These are phyloP conservation scores for Metschnikowia gelsemii DNA, from an alignment of 805 yeast species.

Conservation along the genomic window DNA sequence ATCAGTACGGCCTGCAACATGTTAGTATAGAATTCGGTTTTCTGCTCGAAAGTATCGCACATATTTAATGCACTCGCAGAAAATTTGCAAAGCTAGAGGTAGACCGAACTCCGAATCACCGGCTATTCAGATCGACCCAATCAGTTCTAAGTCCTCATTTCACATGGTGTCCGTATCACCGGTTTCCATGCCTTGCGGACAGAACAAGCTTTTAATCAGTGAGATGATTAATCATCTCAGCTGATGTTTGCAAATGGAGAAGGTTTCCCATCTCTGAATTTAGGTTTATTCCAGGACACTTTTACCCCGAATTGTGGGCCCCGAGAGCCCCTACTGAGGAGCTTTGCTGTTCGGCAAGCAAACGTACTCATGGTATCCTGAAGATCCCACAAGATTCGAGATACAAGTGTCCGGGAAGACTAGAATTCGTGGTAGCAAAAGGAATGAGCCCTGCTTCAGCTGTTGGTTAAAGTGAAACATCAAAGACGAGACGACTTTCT, in stretches of 20 bases:
- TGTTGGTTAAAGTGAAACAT: conserved; percentile 7
- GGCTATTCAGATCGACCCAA: too few relatives aligned
- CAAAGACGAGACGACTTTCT: conserved; percentile 5
- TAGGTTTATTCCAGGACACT: conserved; percentile 9
- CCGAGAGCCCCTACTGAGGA: conserved; percentile 1
- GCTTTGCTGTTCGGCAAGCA: neutral
- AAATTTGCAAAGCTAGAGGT: conserved; percentile 4
- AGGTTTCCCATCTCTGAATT: neutral
- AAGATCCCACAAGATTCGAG: conserved; percentile 9
- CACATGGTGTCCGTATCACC: neutral
- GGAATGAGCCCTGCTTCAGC: neutral
- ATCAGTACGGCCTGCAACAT: conserved; percentile 86
- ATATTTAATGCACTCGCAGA: conserved; percentile 31
- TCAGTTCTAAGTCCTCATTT: too few relatives aligned
- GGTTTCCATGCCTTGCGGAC: neutral
- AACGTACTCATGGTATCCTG: conserved; percentile 1
- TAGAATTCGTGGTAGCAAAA: neutral
- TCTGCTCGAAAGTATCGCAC: conserved; percentile 48
- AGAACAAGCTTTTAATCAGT: neutral
- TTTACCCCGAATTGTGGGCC: conserved; percentile 9
- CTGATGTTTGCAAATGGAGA: conserved; percentile 2
- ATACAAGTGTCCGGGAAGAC: conserved; percentile 9
- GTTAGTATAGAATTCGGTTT: conserved; percentile 33
- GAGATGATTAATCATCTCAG: neutral
- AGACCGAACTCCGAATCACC: conserved; percentile 16